These are phyloP conservation scores for Pleurotus giganteus DNA, from an alignment of 768 basidiomycete species.

Conservation along the genomic window DNA sequence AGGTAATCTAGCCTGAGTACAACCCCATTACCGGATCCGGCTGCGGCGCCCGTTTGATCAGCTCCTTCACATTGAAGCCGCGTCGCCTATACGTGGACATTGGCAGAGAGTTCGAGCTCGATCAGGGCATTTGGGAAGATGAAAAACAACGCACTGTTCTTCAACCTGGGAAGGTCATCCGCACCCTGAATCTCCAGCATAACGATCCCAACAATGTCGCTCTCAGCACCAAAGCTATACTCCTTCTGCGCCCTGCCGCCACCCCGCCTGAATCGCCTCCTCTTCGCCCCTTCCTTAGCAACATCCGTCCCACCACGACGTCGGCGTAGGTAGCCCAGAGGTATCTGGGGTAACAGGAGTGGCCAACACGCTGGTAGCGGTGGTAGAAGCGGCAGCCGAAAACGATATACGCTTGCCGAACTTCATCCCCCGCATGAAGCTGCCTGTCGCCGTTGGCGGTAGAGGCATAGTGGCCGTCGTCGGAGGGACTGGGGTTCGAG, in stretches of 20 bases:
- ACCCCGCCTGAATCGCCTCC: slow-evolving; percentile 14
- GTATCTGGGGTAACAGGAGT: background rate
- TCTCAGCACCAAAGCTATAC: slow-evolving; percentile 59
- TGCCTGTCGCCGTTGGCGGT: background rate
- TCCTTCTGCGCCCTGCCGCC: slow-evolving; percentile 23
- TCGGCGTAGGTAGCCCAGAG: slow-evolving; percentile 1
- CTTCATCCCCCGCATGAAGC: slow-evolving; percentile 12
- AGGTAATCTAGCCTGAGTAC: slow-evolving; percentile 33
- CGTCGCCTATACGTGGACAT: slow-evolving; percentile 89
- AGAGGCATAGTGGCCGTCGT: background rate
- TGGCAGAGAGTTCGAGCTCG: slow-evolving; percentile 92
- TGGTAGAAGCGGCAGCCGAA: background rate
- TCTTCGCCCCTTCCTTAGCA: slow-evolving; percentile 4
- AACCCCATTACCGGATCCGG: slow-evolving; percentile 56
- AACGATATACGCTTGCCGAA: background rate
- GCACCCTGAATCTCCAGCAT: slow-evolving; percentile 90
- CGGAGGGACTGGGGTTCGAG: slow-evolving; percentile 7
- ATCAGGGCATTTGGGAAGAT: slow-evolving; percentile 72
- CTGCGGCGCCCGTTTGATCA: slow-evolving; percentile 66
- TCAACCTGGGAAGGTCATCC: slow-evolving; percentile 78
- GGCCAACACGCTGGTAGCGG: slow-evolving; percentile 4
- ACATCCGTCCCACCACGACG: background rate
- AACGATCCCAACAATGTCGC: slow-evolving; percentile 92
- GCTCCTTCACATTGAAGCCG: slow-evolving; percentile 66
- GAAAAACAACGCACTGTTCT: slow-evolving; percentile 66